phyloP scores from a whole-genome alignment of 352 stramenopile species.

The Plasmopara muralis region DNA sequence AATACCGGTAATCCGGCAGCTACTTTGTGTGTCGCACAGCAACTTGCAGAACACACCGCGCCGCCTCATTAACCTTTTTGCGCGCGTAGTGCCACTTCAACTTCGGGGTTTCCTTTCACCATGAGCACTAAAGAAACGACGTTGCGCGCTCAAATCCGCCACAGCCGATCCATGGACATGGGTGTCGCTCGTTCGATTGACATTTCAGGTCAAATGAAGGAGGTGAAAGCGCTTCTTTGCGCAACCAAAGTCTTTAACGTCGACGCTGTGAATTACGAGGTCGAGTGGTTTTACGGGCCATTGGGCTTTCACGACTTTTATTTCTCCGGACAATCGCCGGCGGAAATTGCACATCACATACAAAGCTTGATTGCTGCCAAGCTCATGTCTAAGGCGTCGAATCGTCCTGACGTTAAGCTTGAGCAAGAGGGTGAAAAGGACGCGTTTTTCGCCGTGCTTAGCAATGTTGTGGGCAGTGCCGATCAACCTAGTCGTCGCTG shows the following conservation, averaged over 20 bases:
- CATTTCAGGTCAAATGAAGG: conserved; percentile 55
- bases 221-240: conserved; percentile 55
- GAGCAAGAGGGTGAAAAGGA: conserved; percentile 61
- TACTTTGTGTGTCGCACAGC: conserved; percentile 25
- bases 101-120: conserved; percentile 3
- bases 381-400: conserved; percentile 73
- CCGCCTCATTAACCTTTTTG: conserved; percentile 27
- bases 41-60: not conserved
- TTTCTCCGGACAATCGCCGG: conserved; percentile 58
- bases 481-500: conserved; percentile 41
- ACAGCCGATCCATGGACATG: conserved; percentile 58
- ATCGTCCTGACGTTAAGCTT: conserved; percentile 72
- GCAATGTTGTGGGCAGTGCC: conserved; percentile 69
- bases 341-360: conserved; percentile 70
- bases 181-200: conserved; percentile 47
- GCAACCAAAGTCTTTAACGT: conserved; percentile 53
- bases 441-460: conserved; percentile 78
- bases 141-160: conserved; percentile 23
- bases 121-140: conserved; percentile 31
- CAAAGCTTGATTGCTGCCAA: conserved; percentile 76
- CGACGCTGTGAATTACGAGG: conserved; percentile 50
- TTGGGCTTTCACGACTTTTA: conserved; percentile 82
- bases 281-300: conserved; percentile 80
- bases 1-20: conserved; percentile 11
- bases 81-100: conserved; percentile 22